Percentiles rank a stretch among this genome's conserved stretches.
These are phyloP conservation scores for Guadua angustifolia DNA, from an alignment of 176 grass and related monocot genomes.

Conservation along the genomic window DNA sequence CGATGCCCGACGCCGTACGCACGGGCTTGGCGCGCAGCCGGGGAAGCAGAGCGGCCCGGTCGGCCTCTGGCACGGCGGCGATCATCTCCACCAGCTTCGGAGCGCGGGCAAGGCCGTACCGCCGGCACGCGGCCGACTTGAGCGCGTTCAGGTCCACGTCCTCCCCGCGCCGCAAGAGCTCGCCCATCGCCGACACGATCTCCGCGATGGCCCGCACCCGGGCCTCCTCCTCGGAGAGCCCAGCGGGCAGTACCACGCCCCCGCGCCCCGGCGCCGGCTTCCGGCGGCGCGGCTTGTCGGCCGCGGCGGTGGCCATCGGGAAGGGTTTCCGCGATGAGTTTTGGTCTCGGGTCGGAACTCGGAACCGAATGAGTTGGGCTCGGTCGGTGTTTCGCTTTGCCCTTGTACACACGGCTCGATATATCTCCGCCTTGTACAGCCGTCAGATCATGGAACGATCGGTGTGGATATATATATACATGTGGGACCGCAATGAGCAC, in stretches of 20 bases:
- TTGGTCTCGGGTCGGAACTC: slow-evolving; percentile 21
- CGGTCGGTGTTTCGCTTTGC: slow-evolving; percentile 28
- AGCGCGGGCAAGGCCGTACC: slow-evolving; percentile 80
- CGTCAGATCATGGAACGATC: slow-evolving; percentile 9
- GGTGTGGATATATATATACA: neutral
- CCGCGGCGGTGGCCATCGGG: slow-evolving; percentile 37
- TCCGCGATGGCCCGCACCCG: slow-evolving; percentile 92
- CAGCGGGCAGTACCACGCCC: slow-evolving; percentile 68
- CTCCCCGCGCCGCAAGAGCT: slow-evolving; percentile 89
- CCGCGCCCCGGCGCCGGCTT: slow-evolving; percentile 86
- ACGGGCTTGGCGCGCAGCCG: slow-evolving; percentile 94
- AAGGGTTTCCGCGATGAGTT: slow-evolving; percentile 45
- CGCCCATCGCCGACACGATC: slow-evolving; percentile 96
- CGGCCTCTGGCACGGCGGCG: slow-evolving; percentile 84
- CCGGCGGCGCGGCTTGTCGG: slow-evolving; percentile 62
- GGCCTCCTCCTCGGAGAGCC: slow-evolving; percentile 89
- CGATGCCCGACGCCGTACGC: slow-evolving; percentile 92
- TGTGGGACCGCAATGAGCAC: neutral
- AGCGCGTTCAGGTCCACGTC: slow-evolving; percentile 94
- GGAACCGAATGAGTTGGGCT: neutral
- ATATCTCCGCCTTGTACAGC: neutral
- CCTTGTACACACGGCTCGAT: neutral
- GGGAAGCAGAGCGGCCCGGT: slow-evolving; percentile 80
- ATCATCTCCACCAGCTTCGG: slow-evolving; percentile 99
- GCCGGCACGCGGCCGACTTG: slow-evolving; percentile 89